These are phyloP conservation scores for Taphrina pruni DNA, from an alignment of 1,139 yeast genomes.

Conservation along the genomic window DNA sequence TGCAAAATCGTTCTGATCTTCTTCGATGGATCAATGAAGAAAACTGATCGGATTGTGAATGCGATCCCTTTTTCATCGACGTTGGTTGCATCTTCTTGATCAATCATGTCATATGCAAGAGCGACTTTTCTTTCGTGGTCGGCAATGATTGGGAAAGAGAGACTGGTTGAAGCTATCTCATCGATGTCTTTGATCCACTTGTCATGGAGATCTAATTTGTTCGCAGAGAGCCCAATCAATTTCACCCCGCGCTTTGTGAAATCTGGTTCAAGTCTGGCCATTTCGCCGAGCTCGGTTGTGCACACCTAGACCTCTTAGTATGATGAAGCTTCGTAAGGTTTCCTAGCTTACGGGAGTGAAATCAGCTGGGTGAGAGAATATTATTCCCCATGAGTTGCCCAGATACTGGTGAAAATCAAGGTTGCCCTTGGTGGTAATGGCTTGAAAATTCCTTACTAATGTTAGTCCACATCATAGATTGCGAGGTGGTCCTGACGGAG, in stretches of 20 bases:
- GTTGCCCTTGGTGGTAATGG: constrained; percentile 76
- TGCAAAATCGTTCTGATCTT: constrained; percentile 80
- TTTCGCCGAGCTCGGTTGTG: constrained; percentile 93
- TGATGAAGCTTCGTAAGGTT: background rate
- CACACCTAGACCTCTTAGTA: constrained; percentile 53
- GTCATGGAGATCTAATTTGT: constrained; percentile 74
- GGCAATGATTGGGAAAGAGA: constrained; percentile 85
- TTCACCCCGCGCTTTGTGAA: constrained; percentile 79
- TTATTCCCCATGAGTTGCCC: constrained; percentile 80
- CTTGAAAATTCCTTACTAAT: constrained; percentile 61
- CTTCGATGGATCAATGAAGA: constrained; percentile 83
- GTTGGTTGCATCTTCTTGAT: constrained; percentile 83
- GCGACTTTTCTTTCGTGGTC: constrained; percentile 82
- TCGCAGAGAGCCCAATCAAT: constrained; percentile 84
- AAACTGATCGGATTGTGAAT: constrained; percentile 85
- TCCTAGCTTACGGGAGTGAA: constrained; percentile 72
- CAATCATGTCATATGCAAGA: constrained; percentile 85
- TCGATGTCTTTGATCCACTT: constrained; percentile 88
- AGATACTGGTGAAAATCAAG: constrained; percentile 81
- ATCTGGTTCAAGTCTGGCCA: constrained; percentile 81
- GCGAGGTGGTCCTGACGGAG: constrained; percentile 11
- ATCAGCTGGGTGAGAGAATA: constrained; percentile 92
- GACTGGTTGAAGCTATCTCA: constrained; percentile 69
- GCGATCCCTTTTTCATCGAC: constrained; percentile 68
- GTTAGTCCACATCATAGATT: background rate